Evolutionary conservation across 805 yeast species (phyloP).

Genomic region (Ogataea saltuana): DNA sequence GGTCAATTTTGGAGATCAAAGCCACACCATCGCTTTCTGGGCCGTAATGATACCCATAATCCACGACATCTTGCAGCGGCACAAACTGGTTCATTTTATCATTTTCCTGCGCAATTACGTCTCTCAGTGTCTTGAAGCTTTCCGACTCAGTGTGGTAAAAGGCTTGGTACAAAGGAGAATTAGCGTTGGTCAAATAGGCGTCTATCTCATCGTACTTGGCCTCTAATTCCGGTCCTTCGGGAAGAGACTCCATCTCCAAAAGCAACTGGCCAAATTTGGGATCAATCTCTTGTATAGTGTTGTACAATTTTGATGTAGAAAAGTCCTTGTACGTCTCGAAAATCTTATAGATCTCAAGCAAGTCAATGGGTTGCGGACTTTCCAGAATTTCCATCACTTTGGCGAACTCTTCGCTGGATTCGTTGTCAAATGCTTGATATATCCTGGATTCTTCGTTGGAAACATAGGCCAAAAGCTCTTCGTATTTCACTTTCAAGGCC

Average conservation of each 20-base stretch:
- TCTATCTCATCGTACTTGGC: constrained; percentile 23
- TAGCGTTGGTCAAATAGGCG: constrained; percentile 16
- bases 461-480: constrained; percentile 21
- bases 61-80: constrained; percentile 27
- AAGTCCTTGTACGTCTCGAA: constrained; percentile 25
- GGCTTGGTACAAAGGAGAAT: constrained; percentile 25
- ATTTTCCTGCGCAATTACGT: constrained; percentile 23
- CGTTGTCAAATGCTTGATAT: constrained; percentile 27
- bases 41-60: constrained; percentile 25
- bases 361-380: constrained; percentile 6
- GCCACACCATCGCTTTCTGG: constrained; percentile 28
- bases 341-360: constrained; percentile 3
- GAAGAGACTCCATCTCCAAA: constrained; percentile 25
- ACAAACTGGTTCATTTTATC: constrained; percentile 22
- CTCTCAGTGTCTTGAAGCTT: constrained; percentile 15
- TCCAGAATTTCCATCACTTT: constrained; percentile 21
- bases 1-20: constrained; percentile 25
- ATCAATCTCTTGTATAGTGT: constrained; percentile 23
- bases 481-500: constrained; percentile 17
- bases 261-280: constrained; percentile 25
- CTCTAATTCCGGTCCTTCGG: constrained; percentile 27
- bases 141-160: constrained; percentile 25
- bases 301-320: constrained; percentile 20
- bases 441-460: constrained; percentile 24
- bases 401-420: constrained; percentile 19